Evolutionary conservation across 1,284 basidiomycete genomes (phyloP), one percentile per base, ranked within the genome.

Genomic region (Microstroma glucosiphilum): DNA sequence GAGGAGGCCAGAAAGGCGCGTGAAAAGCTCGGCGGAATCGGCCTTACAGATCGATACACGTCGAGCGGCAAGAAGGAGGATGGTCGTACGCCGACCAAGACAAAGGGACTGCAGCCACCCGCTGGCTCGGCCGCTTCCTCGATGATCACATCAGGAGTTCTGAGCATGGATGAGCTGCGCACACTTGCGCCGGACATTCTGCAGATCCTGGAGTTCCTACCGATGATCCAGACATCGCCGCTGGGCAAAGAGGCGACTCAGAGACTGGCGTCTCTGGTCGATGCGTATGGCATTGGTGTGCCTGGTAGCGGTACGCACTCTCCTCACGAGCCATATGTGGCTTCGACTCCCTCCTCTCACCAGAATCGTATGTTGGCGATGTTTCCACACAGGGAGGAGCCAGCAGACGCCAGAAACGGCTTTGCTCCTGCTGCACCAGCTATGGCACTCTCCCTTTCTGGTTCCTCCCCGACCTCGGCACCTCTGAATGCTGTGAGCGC

Each of bases 121-220:
- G 13, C 21, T 15, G 21, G 26, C 6, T 15, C 17, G 7, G 13
- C 51, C 8, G 15, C 15, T 19, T 23, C 51, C 51, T 15, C 13
- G 19, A 54, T 15, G 13, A n/a, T 30, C 51, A 54, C 51, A 8
- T n/a, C 26, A 8, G 51, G 21, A 21, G n/a, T 54, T 3, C n/a
- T 54, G 51, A 54, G 23, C 51, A 54, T 54, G 17, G 23, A 54
- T 17, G 51, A 54, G 17, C 19, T 54, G 3, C 13, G 51, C 19
- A 54, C 17, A 2, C 51, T 54, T n/a, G 51, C 51, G 21, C 51
- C 51, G 15, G 51, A 54, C 51, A 54, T 54, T 19, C 23, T 54
- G 51, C 51, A 25, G 15, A 54, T 54, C n/a, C 13, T 54, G 21
- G 51, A 54, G 51, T 15, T 54, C n/a, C 23, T 54, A 25, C 51